phyloP scores from a whole-genome alignment of 225 moss, liverwort and hornwort genomes.

The Sphagnum tenellum region DNA sequence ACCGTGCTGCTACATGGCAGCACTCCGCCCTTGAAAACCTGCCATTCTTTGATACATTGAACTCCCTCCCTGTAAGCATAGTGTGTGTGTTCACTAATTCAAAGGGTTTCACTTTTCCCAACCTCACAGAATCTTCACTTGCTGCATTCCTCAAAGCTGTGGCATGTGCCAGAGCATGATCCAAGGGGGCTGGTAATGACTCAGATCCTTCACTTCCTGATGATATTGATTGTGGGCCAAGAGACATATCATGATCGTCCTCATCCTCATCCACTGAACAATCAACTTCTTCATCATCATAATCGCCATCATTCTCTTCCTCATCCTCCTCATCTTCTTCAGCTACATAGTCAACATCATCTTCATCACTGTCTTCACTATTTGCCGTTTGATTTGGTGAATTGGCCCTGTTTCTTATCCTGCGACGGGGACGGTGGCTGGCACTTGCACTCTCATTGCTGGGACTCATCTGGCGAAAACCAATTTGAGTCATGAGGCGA shows the following conservation, averaged over 20 bases:
- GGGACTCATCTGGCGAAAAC: conserved; percentile 8
- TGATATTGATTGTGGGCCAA: background rate
- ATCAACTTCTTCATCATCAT: background rate
- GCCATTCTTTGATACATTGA: conserved; percentile 57
- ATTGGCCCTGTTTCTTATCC: background rate
- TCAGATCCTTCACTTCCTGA: conserved; percentile 17
- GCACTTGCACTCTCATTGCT: conserved; percentile 5
- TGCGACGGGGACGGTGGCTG: background rate
- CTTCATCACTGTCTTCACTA: conserved; percentile 18
- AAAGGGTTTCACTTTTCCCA: conserved; percentile 42
- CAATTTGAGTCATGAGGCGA: conserved; percentile 7
- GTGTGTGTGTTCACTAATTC: conserved; percentile 39
- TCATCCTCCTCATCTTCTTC: conserved; percentile 11
- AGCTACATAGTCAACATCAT: conserved; percentile 1
- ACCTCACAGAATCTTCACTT: conserved; percentile 33
- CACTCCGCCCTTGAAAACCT: conserved; percentile 73
- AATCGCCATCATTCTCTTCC: background rate
- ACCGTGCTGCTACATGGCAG: conserved; percentile 60
- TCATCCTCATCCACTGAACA: background rate
- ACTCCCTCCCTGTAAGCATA: conserved; percentile 73
- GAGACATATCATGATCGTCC: background rate
- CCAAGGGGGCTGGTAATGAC: conserved; percentile 7
- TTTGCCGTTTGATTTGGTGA: background rate
- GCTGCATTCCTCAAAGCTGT: conserved; percentile 36
- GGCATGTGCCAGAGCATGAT: conserved; percentile 40